Percentiles rank a stretch among this genome's conserved stretches.
These are phyloP conservation scores for Gynandropsis gynandra DNA, from an alignment of 345 rosid genomes.

Conservation along the genomic window DNA sequence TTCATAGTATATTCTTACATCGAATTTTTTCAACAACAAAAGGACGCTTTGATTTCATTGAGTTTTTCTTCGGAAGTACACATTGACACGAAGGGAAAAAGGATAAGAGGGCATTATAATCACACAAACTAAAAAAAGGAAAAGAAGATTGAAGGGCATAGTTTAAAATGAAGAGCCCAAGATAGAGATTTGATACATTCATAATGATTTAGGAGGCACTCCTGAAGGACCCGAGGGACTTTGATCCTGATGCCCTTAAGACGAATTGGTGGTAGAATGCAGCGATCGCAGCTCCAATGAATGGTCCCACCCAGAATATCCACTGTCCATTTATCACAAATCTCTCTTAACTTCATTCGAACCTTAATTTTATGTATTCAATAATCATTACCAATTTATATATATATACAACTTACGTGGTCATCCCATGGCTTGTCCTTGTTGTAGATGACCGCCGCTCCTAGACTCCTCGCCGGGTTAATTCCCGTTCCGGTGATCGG, in stretches of 20 bases:
- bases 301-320: conserved; percentile 73
- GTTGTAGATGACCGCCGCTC: conserved; percentile 83
- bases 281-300: conserved; percentile 60
- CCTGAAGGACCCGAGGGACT: conserved; percentile 38
- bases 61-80: conserved; percentile 17
- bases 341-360: neutral
- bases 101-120: conserved; percentile 11
- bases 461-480: conserved; percentile 95
- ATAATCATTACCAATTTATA: neutral
- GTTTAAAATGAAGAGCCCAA: neutral
- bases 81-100: conserved; percentile 4
- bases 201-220: conserved; percentile 23
- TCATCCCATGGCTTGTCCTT: conserved; percentile 81
- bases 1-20: too few species aligned
- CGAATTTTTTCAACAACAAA: too few species aligned
- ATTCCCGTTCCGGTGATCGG: conserved; percentile 91
- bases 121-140: neutral
- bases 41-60: conserved; percentile 21
- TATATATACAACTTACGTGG: conserved; percentile 40
- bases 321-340: conserved; percentile 32
- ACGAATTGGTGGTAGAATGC: conserved; percentile 48
- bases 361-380: neutral
- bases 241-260: conserved; percentile 33
- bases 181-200: conserved; percentile 20
- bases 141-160: conserved; percentile 5